Base-by-base conservation (phyloP, 768 basidiomycete genomes). In the Grammothele lineata region DNA sequence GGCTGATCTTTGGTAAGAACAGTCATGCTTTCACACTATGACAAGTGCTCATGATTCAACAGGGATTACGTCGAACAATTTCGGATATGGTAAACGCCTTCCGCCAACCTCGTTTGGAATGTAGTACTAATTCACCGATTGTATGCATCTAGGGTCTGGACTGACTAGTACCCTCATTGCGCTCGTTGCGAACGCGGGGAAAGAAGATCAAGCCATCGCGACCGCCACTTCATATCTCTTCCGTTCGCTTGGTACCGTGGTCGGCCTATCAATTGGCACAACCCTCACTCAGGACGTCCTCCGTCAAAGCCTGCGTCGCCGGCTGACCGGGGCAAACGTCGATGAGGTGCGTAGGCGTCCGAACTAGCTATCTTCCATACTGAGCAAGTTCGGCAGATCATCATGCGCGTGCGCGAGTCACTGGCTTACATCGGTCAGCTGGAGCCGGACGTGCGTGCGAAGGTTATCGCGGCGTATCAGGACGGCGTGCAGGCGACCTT, bases 221-320 rank as follows among this genome's bases (percentile, higher is more conserved):
- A 85, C 80, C 9, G 81, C 81, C 30, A 81, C 78, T 1, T 81
- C 79, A 0, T 83, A 82, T 58, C 78, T 85, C 27, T 83, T 83
- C 68, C 77, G 81, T 27, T 81, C 81, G 2, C 59, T 83, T 11
- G 81, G 81, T 2, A 73, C 72, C 1, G 78, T 83, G 7, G 62
- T 82, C 19, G 78, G 80, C 1, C 56, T 83, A 1, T 80, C 81
- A 0, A 60, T 78, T 0, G 76, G 76, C 4, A 81, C 78, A 43
- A 76, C 80, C 0, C 56, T 83, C n/a, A 64, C 79, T 0, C 81
- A 83, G 58, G 64, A 68, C 33, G 70, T 69, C 1, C 66, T 85
- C 12, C 70, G 79, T 1, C 64, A 59, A 11, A 61, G 66, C 14
- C 68, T 83, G 6, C 70, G 63, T 17, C 51, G 53, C 22, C 69